Evolutionary conservation across 371 early-diverging fungal species (phyloP).

Genomic region (Actinomortierella ambigua): DNA sequence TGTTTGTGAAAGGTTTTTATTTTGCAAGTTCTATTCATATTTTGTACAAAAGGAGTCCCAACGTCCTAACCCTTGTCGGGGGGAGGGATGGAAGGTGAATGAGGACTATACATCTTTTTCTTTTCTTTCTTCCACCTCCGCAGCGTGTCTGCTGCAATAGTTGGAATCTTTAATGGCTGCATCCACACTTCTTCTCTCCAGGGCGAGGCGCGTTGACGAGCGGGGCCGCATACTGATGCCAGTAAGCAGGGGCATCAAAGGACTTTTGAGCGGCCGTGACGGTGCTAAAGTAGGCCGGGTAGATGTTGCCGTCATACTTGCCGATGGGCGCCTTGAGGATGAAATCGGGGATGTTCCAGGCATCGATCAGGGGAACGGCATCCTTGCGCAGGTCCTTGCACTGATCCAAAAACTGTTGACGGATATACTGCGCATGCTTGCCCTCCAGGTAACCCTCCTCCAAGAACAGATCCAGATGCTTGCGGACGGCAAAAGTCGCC

Average conservation of each 20-base stretch:
- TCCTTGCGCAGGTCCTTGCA: constrained; percentile 62
- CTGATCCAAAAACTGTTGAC: constrained; percentile 51
- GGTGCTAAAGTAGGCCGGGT: constrained; percentile 27
- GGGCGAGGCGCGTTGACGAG: constrained; percentile 36
- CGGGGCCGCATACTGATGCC: constrained; percentile 36
- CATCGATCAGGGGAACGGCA: constrained; percentile 66
- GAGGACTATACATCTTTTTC: constrained; percentile 1
- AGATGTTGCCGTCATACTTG: constrained; percentile 68
- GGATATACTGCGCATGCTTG: constrained; percentile 52
- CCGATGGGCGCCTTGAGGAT: constrained; percentile 70
- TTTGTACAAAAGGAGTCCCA: no score
- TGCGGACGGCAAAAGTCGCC: constrained; percentile 44
- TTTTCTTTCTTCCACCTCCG: neutral
- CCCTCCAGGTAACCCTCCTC: constrained; percentile 58
- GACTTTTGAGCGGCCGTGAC: constrained; percentile 45
- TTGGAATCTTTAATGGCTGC: constrained; percentile 1
- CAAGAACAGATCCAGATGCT: constrained; percentile 55
- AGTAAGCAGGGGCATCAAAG: constrained; percentile 34
- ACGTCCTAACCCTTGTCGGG: no score
- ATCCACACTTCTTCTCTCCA: constrained; percentile 24
- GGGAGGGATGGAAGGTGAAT: no score
- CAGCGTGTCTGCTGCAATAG: neutral
- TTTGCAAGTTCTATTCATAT: constrained; percentile 1
- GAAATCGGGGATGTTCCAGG: constrained; percentile 68
- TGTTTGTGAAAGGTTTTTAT: constrained; percentile 2